Conservation (phyloP, 2,329 filamentous ascomycete genomes). For the Colletotrichum trifolii region DNA sequence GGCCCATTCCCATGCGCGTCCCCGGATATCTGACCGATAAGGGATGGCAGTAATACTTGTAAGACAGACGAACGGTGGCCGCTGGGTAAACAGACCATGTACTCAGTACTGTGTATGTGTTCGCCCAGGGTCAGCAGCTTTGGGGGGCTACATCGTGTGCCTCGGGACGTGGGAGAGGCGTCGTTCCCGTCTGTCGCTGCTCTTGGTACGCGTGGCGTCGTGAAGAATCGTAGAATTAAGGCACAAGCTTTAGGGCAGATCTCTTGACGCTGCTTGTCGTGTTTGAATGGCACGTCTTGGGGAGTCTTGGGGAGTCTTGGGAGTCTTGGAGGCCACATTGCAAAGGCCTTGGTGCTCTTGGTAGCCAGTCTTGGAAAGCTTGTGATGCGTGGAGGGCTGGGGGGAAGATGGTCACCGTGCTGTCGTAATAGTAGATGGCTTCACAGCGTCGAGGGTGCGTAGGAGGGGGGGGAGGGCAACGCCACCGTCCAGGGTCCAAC, state of each 20-base stretch:
- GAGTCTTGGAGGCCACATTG: background rate
- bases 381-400: slow-evolving; percentile 12
- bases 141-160: too few relatives aligned
- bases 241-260: slow-evolving; percentile 28
- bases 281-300: slow-evolving; percentile 28
- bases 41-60: background rate
- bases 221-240: slow-evolving; percentile 7
- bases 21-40: slow-evolving; percentile 19
- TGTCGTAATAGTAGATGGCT: too few relatives aligned
- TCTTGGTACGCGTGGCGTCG: background rate
- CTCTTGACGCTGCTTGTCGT: slow-evolving; percentile 28
- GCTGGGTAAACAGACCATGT: too few relatives aligned
- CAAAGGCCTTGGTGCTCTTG: slow-evolving; percentile 24
- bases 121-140: too few relatives aligned
- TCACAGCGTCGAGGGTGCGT: too few relatives aligned
- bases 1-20: slow-evolving; percentile 1
- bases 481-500: slow-evolving; percentile 15
- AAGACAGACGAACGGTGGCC: background rate
- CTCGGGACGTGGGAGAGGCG: too few relatives aligned
- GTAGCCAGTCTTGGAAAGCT: slow-evolving; percentile 20
- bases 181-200: background rate
- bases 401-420: too few relatives aligned
- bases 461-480: background rate
- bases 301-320: slow-evolving; percentile 11
- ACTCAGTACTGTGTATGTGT: too few relatives aligned